These are phyloP conservation scores for Lunasporangiospora selenospora DNA, from an alignment of 192 early-diverging fungal species.

Conservation along the genomic window DNA sequence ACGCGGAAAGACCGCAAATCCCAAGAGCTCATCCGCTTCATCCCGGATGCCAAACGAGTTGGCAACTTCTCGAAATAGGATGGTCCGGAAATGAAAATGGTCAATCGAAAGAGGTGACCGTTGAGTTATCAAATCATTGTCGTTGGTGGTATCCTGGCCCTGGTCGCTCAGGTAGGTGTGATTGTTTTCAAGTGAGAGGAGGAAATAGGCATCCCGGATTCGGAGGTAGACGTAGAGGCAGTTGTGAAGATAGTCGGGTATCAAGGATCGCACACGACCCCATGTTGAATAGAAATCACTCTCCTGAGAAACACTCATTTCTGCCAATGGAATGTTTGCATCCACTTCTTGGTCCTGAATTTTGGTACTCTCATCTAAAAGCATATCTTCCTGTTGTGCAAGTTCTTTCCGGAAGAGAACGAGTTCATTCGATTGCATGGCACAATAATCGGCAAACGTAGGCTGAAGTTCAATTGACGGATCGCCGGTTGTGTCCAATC, in stretches of 20 bases:
- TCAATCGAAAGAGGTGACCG: constrained; percentile 7
- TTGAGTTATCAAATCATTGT: neutral
- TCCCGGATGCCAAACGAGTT: constrained; percentile 79
- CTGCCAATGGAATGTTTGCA: too few relatives aligned
- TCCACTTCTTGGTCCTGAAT: too few relatives aligned
- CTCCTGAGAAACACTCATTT: too few relatives aligned
- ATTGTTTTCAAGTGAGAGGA: constrained; percentile 17
- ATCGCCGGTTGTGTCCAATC: neutral
- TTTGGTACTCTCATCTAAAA: too few relatives aligned
- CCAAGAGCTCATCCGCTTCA: constrained; percentile 55
- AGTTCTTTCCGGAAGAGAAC: constrained; percentile 20
- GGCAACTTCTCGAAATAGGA: constrained; percentile 68
- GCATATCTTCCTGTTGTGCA: neutral
- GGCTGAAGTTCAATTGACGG: neutral
- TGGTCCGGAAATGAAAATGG: constrained; percentile 55
- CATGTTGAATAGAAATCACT: too few relatives aligned
- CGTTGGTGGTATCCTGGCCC: neutral
- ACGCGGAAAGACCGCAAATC: constrained; percentile 65
- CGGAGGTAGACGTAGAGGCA: constrained; percentile 42
- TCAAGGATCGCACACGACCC: too few relatives aligned
- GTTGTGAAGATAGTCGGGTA: constrained; percentile 19
- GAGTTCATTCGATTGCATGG: constrained; percentile 45
- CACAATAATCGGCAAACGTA: constrained; percentile 31
- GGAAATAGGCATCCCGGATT: constrained; percentile 22
- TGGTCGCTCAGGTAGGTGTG: too few relatives aligned